Evolutionary conservation across 192 early-diverging fungal species (phyloP).

Genomic region (Backusella morwellensis): DNA sequence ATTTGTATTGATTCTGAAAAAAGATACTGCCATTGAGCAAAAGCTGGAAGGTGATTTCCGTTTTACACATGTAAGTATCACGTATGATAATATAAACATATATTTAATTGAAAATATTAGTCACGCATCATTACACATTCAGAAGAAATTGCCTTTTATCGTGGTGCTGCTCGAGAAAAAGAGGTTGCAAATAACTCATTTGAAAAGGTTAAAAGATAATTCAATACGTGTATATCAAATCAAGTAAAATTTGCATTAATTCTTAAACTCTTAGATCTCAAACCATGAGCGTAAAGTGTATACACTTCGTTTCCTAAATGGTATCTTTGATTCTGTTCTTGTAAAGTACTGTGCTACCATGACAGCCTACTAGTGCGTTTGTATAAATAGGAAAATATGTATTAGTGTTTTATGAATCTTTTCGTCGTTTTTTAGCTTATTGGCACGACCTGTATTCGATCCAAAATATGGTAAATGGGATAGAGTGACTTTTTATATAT

Average conservation of each 20-base stretch:
- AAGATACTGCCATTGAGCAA: slow-evolving; percentile 74
- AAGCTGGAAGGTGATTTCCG: slow-evolving; percentile 80
- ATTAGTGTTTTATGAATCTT: neutral
- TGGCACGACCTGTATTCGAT: slow-evolving; percentile 61
- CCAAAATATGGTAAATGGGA: slow-evolving; percentile 45
- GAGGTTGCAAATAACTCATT: slow-evolving; percentile 65
- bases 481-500: neutral
- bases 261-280: slow-evolving; percentile 32
- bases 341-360: slow-evolving; percentile 67
- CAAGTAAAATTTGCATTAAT: neutral
- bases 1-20: neutral
- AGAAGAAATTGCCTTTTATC: slow-evolving; percentile 80
- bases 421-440: slow-evolving; percentile 29
- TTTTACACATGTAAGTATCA: slow-evolving; percentile 58
- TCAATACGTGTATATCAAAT: neutral
- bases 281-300: slow-evolving; percentile 58
- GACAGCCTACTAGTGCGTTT: slow-evolving; percentile 61
- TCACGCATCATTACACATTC: slow-evolving; percentile 82
- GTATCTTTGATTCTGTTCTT: slow-evolving; percentile 61
- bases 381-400: neutral
- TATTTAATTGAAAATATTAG: slow-evolving; percentile 13
- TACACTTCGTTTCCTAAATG: slow-evolving; percentile 57
- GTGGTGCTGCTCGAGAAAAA: slow-evolving; percentile 66
- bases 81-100: neutral
- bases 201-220: slow-evolving; percentile 37